These are phyloP conservation scores for Prunus yedoensis DNA, from an alignment of 331 rosid species.

Conservation along the genomic window DNA sequence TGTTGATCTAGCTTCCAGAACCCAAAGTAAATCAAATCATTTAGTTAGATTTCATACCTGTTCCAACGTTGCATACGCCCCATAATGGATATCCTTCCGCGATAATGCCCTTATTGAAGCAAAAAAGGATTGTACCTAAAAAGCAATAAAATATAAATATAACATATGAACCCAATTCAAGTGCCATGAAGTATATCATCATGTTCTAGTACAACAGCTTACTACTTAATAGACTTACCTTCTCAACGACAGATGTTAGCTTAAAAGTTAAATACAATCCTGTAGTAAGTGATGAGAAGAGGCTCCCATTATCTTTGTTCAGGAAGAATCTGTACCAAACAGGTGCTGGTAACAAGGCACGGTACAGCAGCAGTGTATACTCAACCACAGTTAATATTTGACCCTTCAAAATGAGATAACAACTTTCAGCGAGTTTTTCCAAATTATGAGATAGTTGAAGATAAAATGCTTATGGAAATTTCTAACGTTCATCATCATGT, in stretches of 20 bases:
- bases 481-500: constrained; percentile 24
- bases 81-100: constrained; percentile 62
- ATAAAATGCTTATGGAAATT: constrained; percentile 13
- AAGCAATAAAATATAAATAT: constrained; percentile 16
- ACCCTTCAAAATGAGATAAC: constrained; percentile 51
- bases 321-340: constrained; percentile 91
- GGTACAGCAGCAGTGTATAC: constrained; percentile 70
- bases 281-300: constrained; percentile 83
- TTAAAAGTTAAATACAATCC: constrained; percentile 89
- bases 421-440: constrained; percentile 30
- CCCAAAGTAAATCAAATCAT: neutral
- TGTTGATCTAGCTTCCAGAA: neutral
- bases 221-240: constrained; percentile 42
- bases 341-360: constrained; percentile 80
- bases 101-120: constrained; percentile 63
- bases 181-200: constrained; percentile 6
- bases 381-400: constrained; percentile 82
- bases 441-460: constrained; percentile 22
- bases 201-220: neutral
- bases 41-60: constrained; percentile 29
- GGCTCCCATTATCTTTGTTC: constrained; percentile 80
- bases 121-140: constrained; percentile 59
- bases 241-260: constrained; percentile 77
- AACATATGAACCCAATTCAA: neutral
- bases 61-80: constrained; percentile 67